Evolutionary conservation across 2,329 filamentous ascomycete genomes (phyloP).

Genomic region (Neopestalotiopsis rosae): DNA sequence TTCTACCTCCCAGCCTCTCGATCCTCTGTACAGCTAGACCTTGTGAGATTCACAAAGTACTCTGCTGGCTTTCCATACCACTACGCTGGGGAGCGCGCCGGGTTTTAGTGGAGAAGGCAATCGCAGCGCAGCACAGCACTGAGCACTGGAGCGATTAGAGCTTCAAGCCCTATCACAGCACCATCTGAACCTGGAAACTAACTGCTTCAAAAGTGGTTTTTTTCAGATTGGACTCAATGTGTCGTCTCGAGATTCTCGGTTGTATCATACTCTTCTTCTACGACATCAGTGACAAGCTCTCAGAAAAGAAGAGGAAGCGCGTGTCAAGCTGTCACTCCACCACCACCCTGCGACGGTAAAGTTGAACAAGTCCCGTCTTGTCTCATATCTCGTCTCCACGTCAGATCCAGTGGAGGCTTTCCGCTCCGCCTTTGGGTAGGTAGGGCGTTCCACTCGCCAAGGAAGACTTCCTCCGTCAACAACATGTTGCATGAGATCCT

Average conservation of each 20-base stretch:
- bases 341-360: not conserved
- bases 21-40: not conserved
- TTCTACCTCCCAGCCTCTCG: no score
- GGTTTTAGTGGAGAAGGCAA: not conserved
- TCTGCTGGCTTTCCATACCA: not conserved
- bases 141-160: not conserved
- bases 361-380: not conserved
- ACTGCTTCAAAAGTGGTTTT: not conserved
- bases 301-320: conserved; percentile 37
- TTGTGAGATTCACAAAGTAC: not conserved
- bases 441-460: conserved; percentile 18
- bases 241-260: conserved; percentile 59
- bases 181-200: not conserved
- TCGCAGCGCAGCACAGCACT: not conserved
- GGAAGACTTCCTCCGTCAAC: not conserved
- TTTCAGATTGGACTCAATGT: conserved; percentile 44
- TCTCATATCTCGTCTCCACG: conserved; percentile 14
- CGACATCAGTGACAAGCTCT: conserved; percentile 47
- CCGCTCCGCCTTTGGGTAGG: not conserved
- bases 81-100: not conserved
- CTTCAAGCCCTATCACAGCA: not conserved
- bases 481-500: conserved; percentile 98
- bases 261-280: conserved; percentile 53
- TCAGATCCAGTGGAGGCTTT: not conserved
- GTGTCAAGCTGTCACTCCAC: conserved; percentile 25